Base-by-base conservation (phyloP, 495 filamentous ascomycete genomes). In the Aspergillus leporis region DNA sequence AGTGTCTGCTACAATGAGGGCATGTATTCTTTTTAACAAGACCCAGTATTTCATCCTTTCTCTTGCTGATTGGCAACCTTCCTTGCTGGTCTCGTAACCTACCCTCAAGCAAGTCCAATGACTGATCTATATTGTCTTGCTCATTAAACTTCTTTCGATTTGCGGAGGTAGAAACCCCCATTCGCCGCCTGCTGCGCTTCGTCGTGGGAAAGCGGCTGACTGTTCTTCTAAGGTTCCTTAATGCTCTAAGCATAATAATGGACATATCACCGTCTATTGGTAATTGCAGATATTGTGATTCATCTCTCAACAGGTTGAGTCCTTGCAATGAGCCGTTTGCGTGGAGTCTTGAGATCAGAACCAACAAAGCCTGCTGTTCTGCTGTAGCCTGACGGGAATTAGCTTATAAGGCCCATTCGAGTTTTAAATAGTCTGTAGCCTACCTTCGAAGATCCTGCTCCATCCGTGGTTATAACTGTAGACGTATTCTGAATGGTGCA, bases 1-100 rank as follows among this genome's bases (percentile, higher is more conserved):
- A 46, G 84, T 85, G 22, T 81, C 80, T 34, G 81, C 83, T 49
- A 79, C 74, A 49, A 86, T 74, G 41, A 87, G 80, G 56, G 76
- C 79, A 82, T 0, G 72, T 64, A 56, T 83, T 74, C 21, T 76
- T 72, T 9, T 75, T 64, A 49, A 87, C 69, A 52, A 83, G 66
- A 0, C 80, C 68, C 8, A 85, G 61, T 18, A 86, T 69, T 40
- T 75, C 32, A 1, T 67, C 62, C 51, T 68, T 67, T 41, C 74
- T 73, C 51, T 77, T 69, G 40, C 74, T 80, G 71, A 87, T 81
- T 3, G 84, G 84, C 28, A 87, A 59, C 10, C 18, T 21, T 19
- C 31, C 6, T 28, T 19, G 16, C 4, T n/a, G 18, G 16, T 22
- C 7, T 10, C 21, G 19, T 14, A 23, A 14, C 43, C 7, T 47